Evolutionary conservation across 768 basidiomycete genomes (phyloP).

Genomic region (Leccinum barrowsii): DNA sequence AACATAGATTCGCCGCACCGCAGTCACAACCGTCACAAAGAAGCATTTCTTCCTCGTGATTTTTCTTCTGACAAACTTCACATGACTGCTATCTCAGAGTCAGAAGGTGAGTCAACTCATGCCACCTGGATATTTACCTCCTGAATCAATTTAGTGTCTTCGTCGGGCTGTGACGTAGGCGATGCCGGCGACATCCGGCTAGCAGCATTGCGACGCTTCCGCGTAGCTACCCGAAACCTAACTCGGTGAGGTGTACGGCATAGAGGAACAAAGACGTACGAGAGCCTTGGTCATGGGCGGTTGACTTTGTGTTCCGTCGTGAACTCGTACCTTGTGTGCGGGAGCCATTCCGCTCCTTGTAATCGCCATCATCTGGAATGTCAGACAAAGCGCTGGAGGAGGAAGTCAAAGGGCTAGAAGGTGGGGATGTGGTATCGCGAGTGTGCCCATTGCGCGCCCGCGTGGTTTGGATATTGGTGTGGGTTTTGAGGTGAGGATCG

Average conservation of each 20-base stretch:
- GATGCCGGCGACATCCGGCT: constrained; percentile 25
- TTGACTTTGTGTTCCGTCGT: constrained; percentile 51
- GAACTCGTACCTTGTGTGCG: constrained; percentile 39
- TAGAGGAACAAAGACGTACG: constrained; percentile 28
- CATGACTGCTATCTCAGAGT: constrained; percentile 64
- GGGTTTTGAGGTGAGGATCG: constrained; percentile 53
- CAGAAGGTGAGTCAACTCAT: constrained; percentile 11
- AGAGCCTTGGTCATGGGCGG: constrained; percentile 47
- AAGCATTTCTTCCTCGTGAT: constrained; percentile 88
- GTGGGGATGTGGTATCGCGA: constrained; percentile 53
- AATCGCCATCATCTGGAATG: constrained; percentile 72
- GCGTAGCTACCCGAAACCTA: constrained; percentile 31
- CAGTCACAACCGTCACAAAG: constrained; percentile 86
- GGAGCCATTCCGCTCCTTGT: constrained; percentile 48
- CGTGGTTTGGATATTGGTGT: constrained; percentile 43
- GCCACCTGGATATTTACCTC: constrained; percentile 45
- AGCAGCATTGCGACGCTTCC: constrained; percentile 22
- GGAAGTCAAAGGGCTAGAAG: constrained; percentile 72
- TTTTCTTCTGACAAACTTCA: constrained; percentile 89
- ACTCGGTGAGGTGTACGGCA: constrained; percentile 9
- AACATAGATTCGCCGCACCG: constrained; percentile 40
- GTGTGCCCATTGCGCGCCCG: constrained; percentile 37
- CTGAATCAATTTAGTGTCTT: constrained; percentile 43
- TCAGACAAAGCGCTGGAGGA: constrained; percentile 79
- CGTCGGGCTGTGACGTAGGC: constrained; percentile 24